Percentiles rank a stretch among this genome's conserved stretches.
Conservation (phyloP, 2,329 filamentous ascomycete genomes). For the Cladophialophora bantiana region DNA sequence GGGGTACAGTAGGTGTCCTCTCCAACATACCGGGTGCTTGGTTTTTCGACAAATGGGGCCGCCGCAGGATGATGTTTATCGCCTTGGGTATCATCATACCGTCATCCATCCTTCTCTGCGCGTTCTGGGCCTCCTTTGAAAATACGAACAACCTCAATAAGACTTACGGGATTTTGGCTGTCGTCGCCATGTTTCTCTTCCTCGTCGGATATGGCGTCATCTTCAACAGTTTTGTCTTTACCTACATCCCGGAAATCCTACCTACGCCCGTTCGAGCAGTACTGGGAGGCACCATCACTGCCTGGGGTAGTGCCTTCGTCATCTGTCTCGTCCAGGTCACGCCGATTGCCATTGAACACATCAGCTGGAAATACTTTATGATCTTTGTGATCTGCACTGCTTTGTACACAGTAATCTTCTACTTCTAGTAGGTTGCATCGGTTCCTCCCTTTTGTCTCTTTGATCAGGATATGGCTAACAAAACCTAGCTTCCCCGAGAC, state of each 20-base stretch:
- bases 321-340: slow-evolving; percentile 6
- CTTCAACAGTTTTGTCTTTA: background rate
- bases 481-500: slow-evolving; percentile 43
- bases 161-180: slow-evolving; percentile 6
- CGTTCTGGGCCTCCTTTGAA: slow-evolving; percentile 10
- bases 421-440: slow-evolving; percentile 36
- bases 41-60: slow-evolving; percentile 2
- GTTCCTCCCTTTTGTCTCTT: background rate
- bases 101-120: background rate
- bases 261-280: slow-evolving; percentile 4
- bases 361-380: slow-evolving; percentile 24
- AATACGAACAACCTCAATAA: slow-evolving; percentile 3
- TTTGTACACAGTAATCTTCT: slow-evolving; percentile 36
- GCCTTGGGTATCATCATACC: slow-evolving; percentile 4
- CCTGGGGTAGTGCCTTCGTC: slow-evolving; percentile 9
- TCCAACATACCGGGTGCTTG: slow-evolving; percentile 1
- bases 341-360: slow-evolving; percentile 15
- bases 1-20: background rate
- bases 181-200: slow-evolving; percentile 19
- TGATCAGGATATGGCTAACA: background rate
- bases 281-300: background rate
- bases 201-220: background rate
- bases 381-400: slow-evolving; percentile 7
- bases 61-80: background rate
- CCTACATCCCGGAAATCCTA: slow-evolving; percentile 21